A percentile compares a stretch with the other conserved stretches of the same genome.
These are phyloP conservation scores for Combretum micranthum DNA, from an alignment of 345 rosid species.

Conservation along the genomic window DNA sequence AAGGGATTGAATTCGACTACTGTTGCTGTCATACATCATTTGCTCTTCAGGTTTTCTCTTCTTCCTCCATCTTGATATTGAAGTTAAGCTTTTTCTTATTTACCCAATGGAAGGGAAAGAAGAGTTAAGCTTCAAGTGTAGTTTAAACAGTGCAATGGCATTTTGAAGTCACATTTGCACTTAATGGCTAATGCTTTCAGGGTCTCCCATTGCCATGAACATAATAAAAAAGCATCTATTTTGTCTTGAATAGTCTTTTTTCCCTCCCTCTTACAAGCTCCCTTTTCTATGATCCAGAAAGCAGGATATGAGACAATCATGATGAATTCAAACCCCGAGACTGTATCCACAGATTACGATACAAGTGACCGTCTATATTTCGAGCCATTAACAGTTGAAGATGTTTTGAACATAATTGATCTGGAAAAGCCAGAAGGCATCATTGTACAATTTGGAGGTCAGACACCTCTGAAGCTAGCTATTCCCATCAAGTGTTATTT, in stretches of 20 bases:
- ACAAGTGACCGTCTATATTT: conserved; percentile 95
- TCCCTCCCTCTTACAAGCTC: conserved; percentile 5
- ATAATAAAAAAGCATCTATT: no score
- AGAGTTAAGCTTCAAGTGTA: no score
- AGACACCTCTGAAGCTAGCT: conserved; percentile 88
- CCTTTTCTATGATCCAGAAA: conserved; percentile 37
- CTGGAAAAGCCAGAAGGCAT: conserved; percentile 95
- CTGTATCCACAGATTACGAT: conserved; percentile 94
- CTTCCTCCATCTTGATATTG: background rate
- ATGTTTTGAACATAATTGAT: conserved; percentile 78
- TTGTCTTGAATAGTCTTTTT: background rate
- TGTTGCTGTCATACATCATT: conserved; percentile 98
- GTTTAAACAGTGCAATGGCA: no score
- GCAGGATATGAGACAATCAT: conserved; percentile 97
- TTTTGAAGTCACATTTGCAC: no score
- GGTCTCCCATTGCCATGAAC: no score
- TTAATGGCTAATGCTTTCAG: no score
- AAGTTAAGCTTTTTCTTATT: no score
- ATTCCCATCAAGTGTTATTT: conserved; percentile 76
- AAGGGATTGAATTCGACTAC: conserved; percentile 97
- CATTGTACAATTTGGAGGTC: conserved; percentile 96
- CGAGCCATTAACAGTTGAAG: conserved; percentile 88
- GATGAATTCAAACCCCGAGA: conserved; percentile 99
- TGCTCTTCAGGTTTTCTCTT: conserved; percentile 73
- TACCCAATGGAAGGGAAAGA: no score